Conservation (phyloP, 139 green algal genomes). For the Mychonastes homosphaera region DNA sequence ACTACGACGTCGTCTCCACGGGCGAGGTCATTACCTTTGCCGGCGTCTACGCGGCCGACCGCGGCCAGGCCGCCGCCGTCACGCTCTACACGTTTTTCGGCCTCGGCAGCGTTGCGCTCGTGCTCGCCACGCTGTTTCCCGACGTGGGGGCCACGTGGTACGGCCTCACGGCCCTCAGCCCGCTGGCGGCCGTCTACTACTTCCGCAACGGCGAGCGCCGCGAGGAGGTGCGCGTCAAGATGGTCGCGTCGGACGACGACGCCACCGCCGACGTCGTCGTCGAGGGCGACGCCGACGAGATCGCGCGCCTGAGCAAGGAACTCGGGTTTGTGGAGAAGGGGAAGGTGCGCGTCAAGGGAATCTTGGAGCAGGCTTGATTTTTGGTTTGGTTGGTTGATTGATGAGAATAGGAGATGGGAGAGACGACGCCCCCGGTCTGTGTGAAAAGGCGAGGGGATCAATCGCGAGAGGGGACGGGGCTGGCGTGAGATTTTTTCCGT, state of each 20-base stretch:
- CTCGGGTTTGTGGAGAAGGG: slow-evolving; percentile 79
- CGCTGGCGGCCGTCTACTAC: slow-evolving; percentile 73
- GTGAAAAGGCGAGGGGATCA: too few species aligned
- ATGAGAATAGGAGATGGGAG: too few species aligned
- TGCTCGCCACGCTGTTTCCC: slow-evolving; percentile 58
- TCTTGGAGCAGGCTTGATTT: slow-evolving; percentile 51
- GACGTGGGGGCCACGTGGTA: slow-evolving; percentile 75
- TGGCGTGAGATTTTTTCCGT: too few species aligned
- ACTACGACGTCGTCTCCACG: slow-evolving; percentile 57
- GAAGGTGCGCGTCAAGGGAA: slow-evolving; percentile 79
- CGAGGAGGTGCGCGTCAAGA: slow-evolving; percentile 78
- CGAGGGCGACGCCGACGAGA: slow-evolving; percentile 80
- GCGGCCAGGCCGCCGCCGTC: slow-evolving; percentile 67
- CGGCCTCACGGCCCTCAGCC: slow-evolving; percentile 51
- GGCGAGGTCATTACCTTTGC: slow-evolving; percentile 83
- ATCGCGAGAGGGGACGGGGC: too few species aligned
- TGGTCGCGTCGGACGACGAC: slow-evolving; percentile 83
- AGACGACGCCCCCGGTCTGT: too few species aligned
- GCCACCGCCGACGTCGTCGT: slow-evolving; percentile 72
- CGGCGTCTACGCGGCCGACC: slow-evolving; percentile 62
- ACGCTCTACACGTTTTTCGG: slow-evolving; percentile 75
- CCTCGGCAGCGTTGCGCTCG: slow-evolving; percentile 63
- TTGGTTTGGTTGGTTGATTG: too few species aligned
- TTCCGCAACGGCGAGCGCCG: slow-evolving; percentile 48
- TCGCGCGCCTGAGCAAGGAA: slow-evolving; percentile 67